Base-by-base conservation (phyloP, 371 early-diverging fungal species). In the Rhizomucor pusillus region DNA sequence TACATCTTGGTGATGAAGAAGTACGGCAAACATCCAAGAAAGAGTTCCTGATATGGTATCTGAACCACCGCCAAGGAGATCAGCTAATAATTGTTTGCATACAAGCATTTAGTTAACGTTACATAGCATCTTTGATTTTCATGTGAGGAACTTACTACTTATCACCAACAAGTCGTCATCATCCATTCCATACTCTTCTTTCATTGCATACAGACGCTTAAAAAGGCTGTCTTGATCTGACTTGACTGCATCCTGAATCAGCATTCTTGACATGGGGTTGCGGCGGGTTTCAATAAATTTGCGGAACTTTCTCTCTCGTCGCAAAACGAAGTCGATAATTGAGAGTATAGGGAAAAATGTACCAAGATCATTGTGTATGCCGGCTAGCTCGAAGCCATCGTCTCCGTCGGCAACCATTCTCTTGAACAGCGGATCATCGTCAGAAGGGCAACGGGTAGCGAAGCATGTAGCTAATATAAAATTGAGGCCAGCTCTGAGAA, bases 41-140 rank as follows among this genome's bases (percentile, higher is more conserved):
- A 56, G n/a, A 14, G 63, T 51, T 12, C 50, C 43, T 19, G 59
- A 34, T 4, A 44, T 52, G 4, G 63, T 58, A 47, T 63, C 63
- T 33, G 63, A 35, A 7, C 59, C 63, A 33, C 58, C 63, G 34
- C 33, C 44, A 39, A 52, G 18, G n/a, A 63, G 22, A 24, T 63
- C 63, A 49, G 43, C 63, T 62, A 5, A n/a, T 25, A 36, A 24
- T 14, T 34, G 18, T n/a, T 22, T 23, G 7, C 29, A 29, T 47
- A 0, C 20, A 23, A 20, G 43, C 45, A 0, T 19, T 35, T 35
- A 34, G 50, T 20, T 19, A 47, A 22, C 47, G 24, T 13, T 19
- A n/a, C n/a, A 19, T 29, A 46, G 6, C 3, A 46, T 11, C 3
- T n/a, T n/a, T n/a, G n/a, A n/a, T n/a, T n/a, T n/a, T n/a, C n/a